Evolutionary conservation across 768 basidiomycete species (phyloP).

Genomic region (Aureoboletus auriporus): DNA sequence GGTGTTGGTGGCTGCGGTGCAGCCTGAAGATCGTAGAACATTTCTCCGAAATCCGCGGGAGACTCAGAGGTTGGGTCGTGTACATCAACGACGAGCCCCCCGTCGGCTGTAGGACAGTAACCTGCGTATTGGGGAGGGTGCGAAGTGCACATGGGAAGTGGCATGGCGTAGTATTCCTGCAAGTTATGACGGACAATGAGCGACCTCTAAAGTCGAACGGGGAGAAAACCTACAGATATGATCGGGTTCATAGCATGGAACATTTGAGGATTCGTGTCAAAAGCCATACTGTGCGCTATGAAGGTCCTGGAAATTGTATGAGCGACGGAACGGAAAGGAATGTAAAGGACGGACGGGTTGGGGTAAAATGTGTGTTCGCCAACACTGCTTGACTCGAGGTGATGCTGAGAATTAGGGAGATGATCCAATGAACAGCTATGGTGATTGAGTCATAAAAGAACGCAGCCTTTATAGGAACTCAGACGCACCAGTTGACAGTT

Average conservation of each 20-base stretch:
- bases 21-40: background rate
- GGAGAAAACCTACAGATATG: slow-evolving; percentile 6
- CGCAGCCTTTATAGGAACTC: slow-evolving; percentile 10
- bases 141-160: background rate
- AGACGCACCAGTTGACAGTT: slow-evolving; percentile 10
- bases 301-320: slow-evolving; percentile 7
- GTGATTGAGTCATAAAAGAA: slow-evolving; percentile 5
- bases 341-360: slow-evolving; percentile 7
- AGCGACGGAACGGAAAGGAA: background rate
- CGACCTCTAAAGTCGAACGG: background rate
- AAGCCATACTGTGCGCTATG: background rate
- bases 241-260: background rate
- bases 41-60: background rate
- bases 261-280: background rate
- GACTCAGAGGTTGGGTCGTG: background rate
- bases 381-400: background rate
- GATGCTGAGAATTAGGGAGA: background rate
- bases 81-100: background rate
- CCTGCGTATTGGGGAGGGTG: background rate
- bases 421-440: slow-evolving; percentile 5
- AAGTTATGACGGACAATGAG: background rate
- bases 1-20: slow-evolving; percentile 14
- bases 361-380: background rate
- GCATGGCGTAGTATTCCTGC: slow-evolving; percentile 9
- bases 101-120: background rate